Evolutionary conservation across 2,329 filamentous ascomycete species (phyloP).

Genomic region (Thielaviopsis punctulata): DNA sequence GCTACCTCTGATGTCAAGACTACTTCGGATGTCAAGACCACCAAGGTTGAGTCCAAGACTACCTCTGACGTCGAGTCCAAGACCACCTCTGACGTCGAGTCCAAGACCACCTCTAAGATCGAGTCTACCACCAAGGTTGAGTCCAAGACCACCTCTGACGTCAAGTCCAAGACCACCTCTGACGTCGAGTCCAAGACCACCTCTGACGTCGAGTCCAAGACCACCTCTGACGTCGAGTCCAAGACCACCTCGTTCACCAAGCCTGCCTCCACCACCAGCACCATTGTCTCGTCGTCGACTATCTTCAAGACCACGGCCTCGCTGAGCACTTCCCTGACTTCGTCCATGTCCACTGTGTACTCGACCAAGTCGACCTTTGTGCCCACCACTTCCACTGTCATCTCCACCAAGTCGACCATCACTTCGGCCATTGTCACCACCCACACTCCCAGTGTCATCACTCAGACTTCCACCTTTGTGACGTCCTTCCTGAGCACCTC

Average conservation of each 20-base stretch:
- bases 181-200: constrained; percentile 9
- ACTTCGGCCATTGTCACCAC: constrained; percentile 7
- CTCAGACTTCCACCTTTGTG: constrained; percentile 13
- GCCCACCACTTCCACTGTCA: constrained; percentile 9
- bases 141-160: constrained; percentile 13
- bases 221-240: constrained; percentile 13
- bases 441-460: constrained; percentile 8
- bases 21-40: constrained; percentile 16
- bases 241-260: constrained; percentile 5
- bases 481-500: constrained; percentile 29
- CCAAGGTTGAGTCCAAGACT: neutral
- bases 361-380: constrained; percentile 9
- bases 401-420: constrained; percentile 9
- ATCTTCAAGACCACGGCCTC: constrained; percentile 14
- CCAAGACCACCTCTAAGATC: constrained; percentile 9
- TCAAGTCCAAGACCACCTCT: constrained; percentile 8
- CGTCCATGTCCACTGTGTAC: constrained; percentile 8
- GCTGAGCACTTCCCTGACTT: constrained; percentile 3
- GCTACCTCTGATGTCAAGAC: constrained; percentile 14
- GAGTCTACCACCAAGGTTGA: constrained; percentile 9
- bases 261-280: constrained; percentile 13
- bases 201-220: constrained; percentile 8
- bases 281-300: constrained; percentile 16
- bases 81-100: constrained; percentile 2
- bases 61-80: constrained; percentile 2